Evolutionary conservation across 352 stramenopile species (phyloP), one percentile per base, ranked within the genome.

Genomic region (Phytophthora sojae): DNA sequence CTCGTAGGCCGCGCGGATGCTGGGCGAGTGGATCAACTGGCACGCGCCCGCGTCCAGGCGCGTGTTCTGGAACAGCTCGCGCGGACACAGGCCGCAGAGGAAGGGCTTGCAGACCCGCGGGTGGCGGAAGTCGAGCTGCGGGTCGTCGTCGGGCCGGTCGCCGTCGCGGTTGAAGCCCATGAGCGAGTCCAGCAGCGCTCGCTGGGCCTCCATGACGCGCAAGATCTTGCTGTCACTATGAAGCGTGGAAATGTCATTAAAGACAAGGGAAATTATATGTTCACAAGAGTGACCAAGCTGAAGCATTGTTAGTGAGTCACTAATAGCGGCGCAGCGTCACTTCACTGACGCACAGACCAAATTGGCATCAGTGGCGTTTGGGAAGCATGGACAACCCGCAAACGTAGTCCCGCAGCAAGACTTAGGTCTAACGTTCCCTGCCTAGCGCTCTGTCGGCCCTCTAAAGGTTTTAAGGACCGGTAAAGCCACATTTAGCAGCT

Each of bases 151-250:
- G 4, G 89, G 87, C 42, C 82, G 80, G 66, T 97, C 91, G 12
- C 90, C 89, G 72, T 98, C 94, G 64, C 93, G 89, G 77, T 98
- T 98, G 7, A 93, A 83, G 35, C 93, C 93, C 93, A 98, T 97
- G 49, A 98, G 86, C 57, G 86, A 82, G 75, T 98, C 93, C 56
- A 97, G 79, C 56, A 97, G 74, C 61, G 86, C 91, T 52, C 91
- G 88, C 73, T 97, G 91, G 29, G 79, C 85, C 60, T 97, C 91
- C 86, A 97, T 94, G 21, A 29, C 35, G 39, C 39, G 39, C 39
- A n/a, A 23, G 61, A 61, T 60, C 25, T 59, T 55, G 61, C 45
- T 9, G 51, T 64, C 44, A 25, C 44, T 51, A 51, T 25, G 17
- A 23, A 4, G 14, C 44, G 4, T 3, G 44, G 12, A 17, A 4